A percentile compares a stretch with the other conserved stretches of the same genome.
phyloP scores from a whole-genome alignment of 306 rosid species.

The Cotoneaster glaucophyllus region DNA sequence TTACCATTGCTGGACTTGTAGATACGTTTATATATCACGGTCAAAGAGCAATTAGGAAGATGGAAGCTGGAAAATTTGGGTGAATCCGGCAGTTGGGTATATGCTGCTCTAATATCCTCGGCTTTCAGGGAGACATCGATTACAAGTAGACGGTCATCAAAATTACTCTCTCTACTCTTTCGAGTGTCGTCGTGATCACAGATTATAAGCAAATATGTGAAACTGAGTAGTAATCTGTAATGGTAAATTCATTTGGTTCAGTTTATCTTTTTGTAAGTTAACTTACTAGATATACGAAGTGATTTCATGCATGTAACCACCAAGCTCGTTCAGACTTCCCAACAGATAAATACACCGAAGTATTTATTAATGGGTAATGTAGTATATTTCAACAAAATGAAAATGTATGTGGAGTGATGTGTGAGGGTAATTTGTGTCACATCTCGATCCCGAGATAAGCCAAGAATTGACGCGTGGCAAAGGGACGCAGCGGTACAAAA shows the following conservation, averaged over 20 bases:
- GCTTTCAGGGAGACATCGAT: conserved; percentile 6
- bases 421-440: too few relatives aligned
- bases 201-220: neutral
- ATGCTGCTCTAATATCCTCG: neutral
- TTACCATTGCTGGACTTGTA: conserved; percentile 71
- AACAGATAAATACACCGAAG: too few relatives aligned
- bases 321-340: neutral
- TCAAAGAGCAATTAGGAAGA: conserved; percentile 60
- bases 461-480: too few relatives aligned
- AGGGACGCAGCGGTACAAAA: too few relatives aligned
- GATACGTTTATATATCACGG: conserved; percentile 75
- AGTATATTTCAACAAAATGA: neutral
- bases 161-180: neutral
- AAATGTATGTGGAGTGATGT: too few relatives aligned
- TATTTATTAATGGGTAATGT: too few relatives aligned
- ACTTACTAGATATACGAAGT: neutral
- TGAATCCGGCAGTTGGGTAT: conserved; percentile 21
- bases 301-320: neutral
- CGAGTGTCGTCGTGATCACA: neutral
- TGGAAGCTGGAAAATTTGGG: conserved; percentile 51
- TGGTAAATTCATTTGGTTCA: neutral
- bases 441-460: too few relatives aligned
- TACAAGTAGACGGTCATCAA: neutral
- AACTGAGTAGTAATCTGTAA: neutral
- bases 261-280: neutral